Conservation (phyloP, 2,329 filamentous ascomycete species). For the Colletotrichum gloeosporioides region DNA sequence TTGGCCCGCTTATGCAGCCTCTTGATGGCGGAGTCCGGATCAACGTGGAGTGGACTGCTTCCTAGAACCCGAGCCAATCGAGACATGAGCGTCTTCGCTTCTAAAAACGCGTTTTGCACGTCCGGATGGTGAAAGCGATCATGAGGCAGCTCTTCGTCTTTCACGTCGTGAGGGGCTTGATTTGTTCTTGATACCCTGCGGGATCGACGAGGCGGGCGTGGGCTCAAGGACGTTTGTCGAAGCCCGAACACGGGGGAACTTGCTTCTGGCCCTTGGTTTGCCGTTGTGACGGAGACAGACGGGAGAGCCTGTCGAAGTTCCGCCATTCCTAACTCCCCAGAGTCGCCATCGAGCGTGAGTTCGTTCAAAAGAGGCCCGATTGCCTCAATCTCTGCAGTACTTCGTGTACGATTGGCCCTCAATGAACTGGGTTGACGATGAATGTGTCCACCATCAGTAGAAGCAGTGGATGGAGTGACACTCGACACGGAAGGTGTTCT, state of each 20-base stretch:
- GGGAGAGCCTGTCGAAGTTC: not conserved
- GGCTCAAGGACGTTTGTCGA: not conserved
- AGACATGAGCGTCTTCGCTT: conserved; percentile 37
- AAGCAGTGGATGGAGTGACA: not conserved
- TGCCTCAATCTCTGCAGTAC: not conserved
- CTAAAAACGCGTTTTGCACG: conserved; percentile 37
- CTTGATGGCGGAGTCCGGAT: conserved; percentile 43
- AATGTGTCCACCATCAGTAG: not conserved
- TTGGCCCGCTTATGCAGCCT: conserved; percentile 36
- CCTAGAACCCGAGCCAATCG: conserved; percentile 36
- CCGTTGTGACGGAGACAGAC: not conserved
- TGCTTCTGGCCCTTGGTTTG: not conserved
- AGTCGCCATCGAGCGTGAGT: not conserved
- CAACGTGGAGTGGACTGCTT: conserved; percentile 37
- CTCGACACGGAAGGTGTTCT: not conserved
- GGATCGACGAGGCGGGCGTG: not conserved
- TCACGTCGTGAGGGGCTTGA: conserved; percentile 21
- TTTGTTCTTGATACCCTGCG: not conserved
- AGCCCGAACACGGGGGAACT: not conserved
- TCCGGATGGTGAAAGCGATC: conserved; percentile 39
- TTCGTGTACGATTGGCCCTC: not conserved
- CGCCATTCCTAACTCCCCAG: not conserved
- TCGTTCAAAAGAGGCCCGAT: not conserved
- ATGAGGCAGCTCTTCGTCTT: conserved; percentile 36
- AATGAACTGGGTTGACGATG: not conserved